These are phyloP conservation scores for Amanita subjunquillea DNA, from an alignment of 768 basidiomycete genomes.

Conservation along the genomic window DNA sequence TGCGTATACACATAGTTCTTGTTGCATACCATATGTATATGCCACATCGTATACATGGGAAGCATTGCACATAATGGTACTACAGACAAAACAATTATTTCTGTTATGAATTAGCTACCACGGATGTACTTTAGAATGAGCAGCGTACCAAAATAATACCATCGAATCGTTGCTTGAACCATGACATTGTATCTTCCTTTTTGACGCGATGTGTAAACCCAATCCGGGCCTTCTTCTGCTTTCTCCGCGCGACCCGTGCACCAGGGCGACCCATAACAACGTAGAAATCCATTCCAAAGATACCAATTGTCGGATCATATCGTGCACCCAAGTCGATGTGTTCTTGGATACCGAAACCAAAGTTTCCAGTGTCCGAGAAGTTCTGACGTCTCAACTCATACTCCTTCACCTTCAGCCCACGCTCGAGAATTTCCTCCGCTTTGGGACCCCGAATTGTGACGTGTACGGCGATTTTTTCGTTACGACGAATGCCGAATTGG, in stretches of 20 bases:
- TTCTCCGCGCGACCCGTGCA: conserved; percentile 82
- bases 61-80: conserved; percentile 17
- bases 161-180: conserved; percentile 99
- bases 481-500: conserved; percentile 97
- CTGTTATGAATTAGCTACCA: conserved; percentile 10
- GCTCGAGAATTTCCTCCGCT: conserved; percentile 98
- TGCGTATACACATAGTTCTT: background rate
- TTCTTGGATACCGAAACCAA: conserved; percentile 98
- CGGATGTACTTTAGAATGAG: conserved; percentile 1
- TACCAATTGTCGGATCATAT: conserved; percentile 97
- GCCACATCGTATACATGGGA: conserved; percentile 16
- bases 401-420: conserved; percentile 99
- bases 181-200: conserved; percentile 94
- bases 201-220: conserved; percentile 85
- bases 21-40: conserved; percentile 12
- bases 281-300: conserved; percentile 99
- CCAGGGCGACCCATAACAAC: conserved; percentile 97
- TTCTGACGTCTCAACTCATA: conserved; percentile 96
- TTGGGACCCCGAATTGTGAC: conserved; percentile 99
- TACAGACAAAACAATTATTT: conserved; percentile 19
- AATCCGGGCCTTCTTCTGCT: conserved; percentile 77
- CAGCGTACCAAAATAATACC: conserved; percentile 84
- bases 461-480: conserved; percentile 99
- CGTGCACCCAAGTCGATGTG: conserved; percentile 98
- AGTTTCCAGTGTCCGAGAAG: conserved; percentile 99